A percentile compares a stretch with the other conserved stretches of the same genome.
phyloP scores from a whole-genome alignment of 2,329 filamentous ascomycete genomes.

The Aspergillaceae sp. region DNA sequence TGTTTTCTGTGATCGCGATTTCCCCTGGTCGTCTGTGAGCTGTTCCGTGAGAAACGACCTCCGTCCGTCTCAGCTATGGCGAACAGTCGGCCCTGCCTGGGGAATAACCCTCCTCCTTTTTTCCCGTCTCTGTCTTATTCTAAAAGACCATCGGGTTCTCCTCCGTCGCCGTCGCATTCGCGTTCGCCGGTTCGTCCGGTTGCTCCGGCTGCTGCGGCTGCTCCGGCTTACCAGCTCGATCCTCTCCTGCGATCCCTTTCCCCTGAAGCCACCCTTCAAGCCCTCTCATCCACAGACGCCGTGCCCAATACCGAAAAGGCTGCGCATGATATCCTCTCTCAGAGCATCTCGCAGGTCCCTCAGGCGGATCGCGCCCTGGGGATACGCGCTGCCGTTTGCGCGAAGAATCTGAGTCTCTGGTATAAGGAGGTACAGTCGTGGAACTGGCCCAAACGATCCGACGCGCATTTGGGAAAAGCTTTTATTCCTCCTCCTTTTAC shows the following conservation, averaged over 20 bases:
- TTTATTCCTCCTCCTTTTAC: constrained; percentile 26
- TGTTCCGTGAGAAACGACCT: constrained; percentile 3
- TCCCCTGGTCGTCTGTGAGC: no score
- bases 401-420: constrained; percentile 52
- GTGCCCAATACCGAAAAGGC: constrained; percentile 30
- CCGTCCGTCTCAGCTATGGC: constrained; percentile 19
- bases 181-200: constrained; percentile 28
- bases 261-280: constrained; percentile 45
- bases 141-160: constrained; percentile 12
- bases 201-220: no score
- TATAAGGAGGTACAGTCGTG: constrained; percentile 50
- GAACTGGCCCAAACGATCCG: constrained; percentile 44
- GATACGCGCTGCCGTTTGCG: constrained; percentile 50
- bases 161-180: constrained; percentile 8
- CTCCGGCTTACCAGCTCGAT: constrained; percentile 35
- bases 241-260: constrained; percentile 46
- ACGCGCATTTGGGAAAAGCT: constrained; percentile 32
- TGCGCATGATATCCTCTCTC: constrained; percentile 33
- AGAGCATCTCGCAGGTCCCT: constrained; percentile 49
- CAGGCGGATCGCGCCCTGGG: constrained; percentile 51
- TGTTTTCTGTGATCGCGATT: neutral
- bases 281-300: constrained; percentile 38
- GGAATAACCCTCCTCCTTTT: constrained; percentile 2
- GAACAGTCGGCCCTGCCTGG: constrained; percentile 21
- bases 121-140: constrained; percentile 22